Evolutionary conservation across 345 rosid species (phyloP).

Genomic region (Populus ilicifolia): DNA sequence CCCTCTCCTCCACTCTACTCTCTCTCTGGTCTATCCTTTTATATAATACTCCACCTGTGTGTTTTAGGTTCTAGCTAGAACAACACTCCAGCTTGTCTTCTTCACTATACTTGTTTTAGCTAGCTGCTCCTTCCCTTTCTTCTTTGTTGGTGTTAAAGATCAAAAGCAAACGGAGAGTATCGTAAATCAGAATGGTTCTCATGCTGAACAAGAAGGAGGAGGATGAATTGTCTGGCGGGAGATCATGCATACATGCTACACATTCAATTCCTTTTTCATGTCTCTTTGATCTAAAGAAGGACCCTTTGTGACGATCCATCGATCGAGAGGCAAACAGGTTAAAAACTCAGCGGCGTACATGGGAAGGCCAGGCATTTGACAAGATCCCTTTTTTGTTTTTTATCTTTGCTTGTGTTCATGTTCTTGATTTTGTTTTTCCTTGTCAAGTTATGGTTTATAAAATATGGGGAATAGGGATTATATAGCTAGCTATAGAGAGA

Average conservation of each 20-base stretch:
- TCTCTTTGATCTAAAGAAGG: background rate
- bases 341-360: conserved; percentile 45
- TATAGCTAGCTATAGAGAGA: background rate
- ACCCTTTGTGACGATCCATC: conserved; percentile 5
- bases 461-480: background rate
- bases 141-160: background rate
- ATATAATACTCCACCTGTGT: background rate
- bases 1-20: background rate
- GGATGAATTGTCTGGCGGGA: background rate
- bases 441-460: background rate
- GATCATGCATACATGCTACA: background rate
- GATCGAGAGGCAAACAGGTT: background rate
- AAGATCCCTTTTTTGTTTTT: background rate
- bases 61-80: background rate
- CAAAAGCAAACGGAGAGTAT: background rate
- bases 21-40: background rate
- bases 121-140: background rate
- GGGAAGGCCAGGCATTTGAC: conserved; percentile 59
- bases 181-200: background rate
- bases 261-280: background rate
- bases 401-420: background rate
- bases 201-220: background rate
- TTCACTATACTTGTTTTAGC: background rate
- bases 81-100: background rate
- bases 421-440: background rate